Percentiles rank a stretch among this genome's conserved stretches.
phyloP scores from a whole-genome alignment of 2,329 filamentous ascomycete genomes.

The Cytospora schulzeri region DNA sequence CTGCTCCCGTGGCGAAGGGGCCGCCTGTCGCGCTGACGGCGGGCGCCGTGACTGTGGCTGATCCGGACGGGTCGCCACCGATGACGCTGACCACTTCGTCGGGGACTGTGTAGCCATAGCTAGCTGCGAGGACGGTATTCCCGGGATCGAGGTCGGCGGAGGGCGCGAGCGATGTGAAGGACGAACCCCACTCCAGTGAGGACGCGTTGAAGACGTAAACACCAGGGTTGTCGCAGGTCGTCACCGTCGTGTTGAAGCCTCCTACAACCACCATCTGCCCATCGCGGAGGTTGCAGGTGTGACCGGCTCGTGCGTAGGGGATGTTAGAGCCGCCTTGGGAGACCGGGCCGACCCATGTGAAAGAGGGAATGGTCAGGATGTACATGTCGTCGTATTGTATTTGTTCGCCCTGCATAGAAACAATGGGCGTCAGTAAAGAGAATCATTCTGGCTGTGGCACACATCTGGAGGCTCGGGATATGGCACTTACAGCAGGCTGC shows the following conservation, averaged over 20 bases:
- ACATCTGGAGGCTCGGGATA: neutral
- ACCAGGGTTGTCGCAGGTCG: conserved; percentile 67
- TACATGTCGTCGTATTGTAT: conserved; percentile 71
- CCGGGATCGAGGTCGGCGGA: conserved; percentile 50
- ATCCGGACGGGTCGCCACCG: conserved; percentile 35
- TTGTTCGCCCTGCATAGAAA: conserved; percentile 45
- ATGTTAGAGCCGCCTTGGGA: conserved; percentile 47
- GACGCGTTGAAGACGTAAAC: conserved; percentile 75
- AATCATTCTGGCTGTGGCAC: neutral
- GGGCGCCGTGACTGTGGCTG: conserved; percentile 66
- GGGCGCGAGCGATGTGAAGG: conserved; percentile 61
- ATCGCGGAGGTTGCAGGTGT: conserved; percentile 70
- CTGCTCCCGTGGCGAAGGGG: conserved; percentile 69
- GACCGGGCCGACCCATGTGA: conserved; percentile 71
- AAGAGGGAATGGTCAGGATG: conserved; percentile 72
- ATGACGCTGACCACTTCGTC: conserved; percentile 56
- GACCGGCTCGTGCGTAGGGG: conserved; percentile 66
- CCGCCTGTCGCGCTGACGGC: conserved; percentile 65
- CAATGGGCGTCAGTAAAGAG: conserved; percentile 14
- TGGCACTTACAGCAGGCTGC: conserved; percentile 54
- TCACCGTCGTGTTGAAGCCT: conserved; percentile 64
- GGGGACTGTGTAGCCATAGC: conserved; percentile 69
- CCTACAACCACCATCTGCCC: conserved; percentile 72
- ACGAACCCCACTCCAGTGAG: conserved; percentile 62
- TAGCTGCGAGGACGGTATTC: conserved; percentile 55